Evolutionary conservation across 2,329 filamentous ascomycete species (phyloP), one percentile per base, ranked within the genome.

Genomic region (Mariannaea sp.): DNA sequence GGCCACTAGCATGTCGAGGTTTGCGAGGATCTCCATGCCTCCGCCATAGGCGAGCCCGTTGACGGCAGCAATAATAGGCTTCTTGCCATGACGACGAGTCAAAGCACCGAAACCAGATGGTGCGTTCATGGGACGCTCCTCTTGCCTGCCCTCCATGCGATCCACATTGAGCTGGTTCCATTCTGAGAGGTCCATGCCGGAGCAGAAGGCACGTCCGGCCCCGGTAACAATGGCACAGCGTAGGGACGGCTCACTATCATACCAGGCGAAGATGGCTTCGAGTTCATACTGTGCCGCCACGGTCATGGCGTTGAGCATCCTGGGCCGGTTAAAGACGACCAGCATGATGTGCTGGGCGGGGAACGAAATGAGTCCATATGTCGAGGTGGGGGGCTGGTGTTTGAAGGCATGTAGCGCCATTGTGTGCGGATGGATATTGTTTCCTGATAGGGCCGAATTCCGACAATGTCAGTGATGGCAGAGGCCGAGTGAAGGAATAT

Each of bases 21-120:
- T 90, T 42, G 88, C 75, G 10, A 84, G 79, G 74, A 92, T 90
- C 75, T 93, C 89, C 71, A 89, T 86, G 2, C 88, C 89, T 47
- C 89, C 89, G 29, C 89, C 89, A 39, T 89, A 79, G 53, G 87
- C 89, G 14, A 88, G 75, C 6, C 89, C 89, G 65, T 92, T 90
- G 16, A 92, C 86, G 1, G 89, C 89, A 1, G 85, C 87, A 22
- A 93, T 80, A 49, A 93, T 78, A 5, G 89, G 89, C 66, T 93
- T 93, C 71, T 83, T 84, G 41, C 88, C 88, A 5, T 72, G 69
- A 20, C 88, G 78, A 58, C 88, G 84, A 48, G 82, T 84, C 26
- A 92, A 72, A 0, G 81, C 87, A 19, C 83, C 86, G 55, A 90
- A 88, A 1, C 87, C 87, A 16, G 59, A 64, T 5, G 58, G 63